These are phyloP conservation scores for Fusarium illudens DNA, from an alignment of 2,329 filamentous ascomycete genomes.

Conservation along the genomic window DNA sequence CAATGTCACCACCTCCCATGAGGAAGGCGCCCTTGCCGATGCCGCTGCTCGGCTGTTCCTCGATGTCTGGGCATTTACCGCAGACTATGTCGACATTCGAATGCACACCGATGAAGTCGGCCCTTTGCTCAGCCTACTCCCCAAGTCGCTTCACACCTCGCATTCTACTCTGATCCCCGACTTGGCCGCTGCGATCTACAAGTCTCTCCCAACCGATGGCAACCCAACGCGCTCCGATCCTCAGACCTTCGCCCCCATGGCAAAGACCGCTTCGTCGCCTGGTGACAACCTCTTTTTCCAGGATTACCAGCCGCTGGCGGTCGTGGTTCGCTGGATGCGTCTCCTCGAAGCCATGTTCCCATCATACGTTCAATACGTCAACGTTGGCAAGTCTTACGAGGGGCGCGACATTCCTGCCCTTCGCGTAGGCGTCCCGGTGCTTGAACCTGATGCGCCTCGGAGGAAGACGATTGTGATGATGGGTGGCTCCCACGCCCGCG, in stretches of 20 bases:
- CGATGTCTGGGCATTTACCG: constrained; percentile 88
- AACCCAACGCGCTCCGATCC: constrained; percentile 25
- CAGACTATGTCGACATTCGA: constrained; percentile 85
- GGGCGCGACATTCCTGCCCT: constrained; percentile 86
- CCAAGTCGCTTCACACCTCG: constrained; percentile 73
- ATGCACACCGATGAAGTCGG: constrained; percentile 78
- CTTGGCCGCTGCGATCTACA: constrained; percentile 77
- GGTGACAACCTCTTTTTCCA: constrained; percentile 86
- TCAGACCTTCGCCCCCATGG: constrained; percentile 44
- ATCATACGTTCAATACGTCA: constrained; percentile 76
- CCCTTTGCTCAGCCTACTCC: constrained; percentile 81
- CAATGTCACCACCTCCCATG: constrained; percentile 73
- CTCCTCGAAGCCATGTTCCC: constrained; percentile 91
- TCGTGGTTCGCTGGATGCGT: constrained; percentile 89
- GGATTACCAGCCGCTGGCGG: constrained; percentile 88
- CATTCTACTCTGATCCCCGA: constrained; percentile 83
- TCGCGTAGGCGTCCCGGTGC: constrained; percentile 70
- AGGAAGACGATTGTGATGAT: constrained; percentile 83
- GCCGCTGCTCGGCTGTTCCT: constrained; percentile 80
- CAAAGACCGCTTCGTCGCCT: constrained; percentile 45
- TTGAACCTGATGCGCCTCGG: constrained; percentile 52
- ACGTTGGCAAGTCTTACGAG: constrained; percentile 86
- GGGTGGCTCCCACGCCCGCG: constrained; percentile 89
- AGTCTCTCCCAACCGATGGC: constrained; percentile 49
- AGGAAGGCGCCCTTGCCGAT: constrained; percentile 75